Base-by-base conservation (phyloP, 805 yeast species). In the Candida caryicola region DNA sequence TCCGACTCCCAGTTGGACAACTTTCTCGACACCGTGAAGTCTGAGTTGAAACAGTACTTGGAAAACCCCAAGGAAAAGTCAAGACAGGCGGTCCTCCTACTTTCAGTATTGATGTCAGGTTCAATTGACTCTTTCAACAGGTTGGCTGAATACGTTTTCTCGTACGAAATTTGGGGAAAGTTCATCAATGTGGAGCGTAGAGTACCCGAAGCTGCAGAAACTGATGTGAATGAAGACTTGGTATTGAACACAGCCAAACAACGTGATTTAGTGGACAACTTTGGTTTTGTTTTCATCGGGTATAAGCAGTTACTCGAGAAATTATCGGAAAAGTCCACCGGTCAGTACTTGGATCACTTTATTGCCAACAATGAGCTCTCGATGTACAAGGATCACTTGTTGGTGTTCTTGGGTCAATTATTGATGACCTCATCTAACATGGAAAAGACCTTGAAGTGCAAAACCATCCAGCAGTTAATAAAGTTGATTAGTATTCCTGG, bases 391-490 rank as follows among this genome's bases (percentile, higher is more conserved):
- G 95, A 89, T 50, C 79, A 79, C 28, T 64, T 90, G 12, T 60
- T 89, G 21, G 76, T 81, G 37, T 64, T 82, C 30, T 57, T 87
- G 47, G 79, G 89, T n/a, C 81, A 77, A 51, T 72, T 86, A 4
- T 66, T 90, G 34, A 76, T 82, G 54, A 73, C 83, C 0, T 73
- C 85, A 0, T 79, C 95, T 0, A 73, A 71, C 23, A 62, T 77
- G 21, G 96, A 86, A 50, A 81, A 80, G 8, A 77, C 89, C 1
- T 67, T 88, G 40, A 73, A 88, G 50, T 71, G 83, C 18, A 63
- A 82, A 29, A 76, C 93, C 1, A 65, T 85, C 19, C 77, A 77
- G 37, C 85, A 84, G 31, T 69, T 88, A 35, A 70, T 79, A 0
- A 76, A 77, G 35, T 52, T 87, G 30, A 64, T 81, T 6, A 62